A percentile compares a stretch with the other conserved stretches of the same genome.
These are phyloP conservation scores for Mucor lusitanicus DNA, from an alignment of 371 early-diverging fungal species.

Conservation along the genomic window DNA sequence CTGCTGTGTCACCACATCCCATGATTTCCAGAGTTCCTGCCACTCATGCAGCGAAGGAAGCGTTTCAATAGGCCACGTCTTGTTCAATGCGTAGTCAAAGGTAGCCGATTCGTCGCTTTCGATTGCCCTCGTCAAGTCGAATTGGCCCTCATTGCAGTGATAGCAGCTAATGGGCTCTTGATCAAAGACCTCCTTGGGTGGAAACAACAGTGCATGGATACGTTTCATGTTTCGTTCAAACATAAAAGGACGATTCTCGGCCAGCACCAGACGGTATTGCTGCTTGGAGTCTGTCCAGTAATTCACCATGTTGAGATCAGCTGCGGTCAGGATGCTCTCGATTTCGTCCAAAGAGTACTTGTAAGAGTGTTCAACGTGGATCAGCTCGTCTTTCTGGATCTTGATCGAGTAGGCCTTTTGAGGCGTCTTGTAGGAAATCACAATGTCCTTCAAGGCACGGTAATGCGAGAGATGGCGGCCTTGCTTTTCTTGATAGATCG, in stretches of 20 bases:
- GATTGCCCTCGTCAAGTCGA: background rate
- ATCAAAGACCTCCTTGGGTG: conserved; percentile 6
- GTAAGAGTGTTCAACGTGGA: conserved; percentile 87
- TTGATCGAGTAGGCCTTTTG: conserved; percentile 25
- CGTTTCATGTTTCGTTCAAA: conserved; percentile 37
- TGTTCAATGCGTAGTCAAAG: conserved; percentile 1
- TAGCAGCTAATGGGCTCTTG: conserved; percentile 19
- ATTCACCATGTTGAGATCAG: conserved; percentile 56
- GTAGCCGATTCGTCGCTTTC: conserved; percentile 1
- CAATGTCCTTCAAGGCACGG: conserved; percentile 53
- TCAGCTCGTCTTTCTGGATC: conserved; percentile 76
- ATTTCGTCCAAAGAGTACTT: conserved; percentile 75
- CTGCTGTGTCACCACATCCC: conserved; percentile 72
- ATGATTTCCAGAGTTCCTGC: conserved; percentile 78
- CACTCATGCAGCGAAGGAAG: conserved; percentile 69
- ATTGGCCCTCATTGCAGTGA: conserved; percentile 13
- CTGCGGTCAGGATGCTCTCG: conserved; percentile 53
- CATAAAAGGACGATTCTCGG: conserved; percentile 70
- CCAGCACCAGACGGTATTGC: conserved; percentile 73
- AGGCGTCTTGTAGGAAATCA: conserved; percentile 42
- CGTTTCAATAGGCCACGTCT: conserved; percentile 24
- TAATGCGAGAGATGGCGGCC: conserved; percentile 88
- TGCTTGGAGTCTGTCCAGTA: conserved; percentile 65
- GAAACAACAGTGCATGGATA: conserved; percentile 10
- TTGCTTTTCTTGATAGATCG: conserved; percentile 68